Base-by-base conservation (phyloP, 2,329 filamentous ascomycete species). In the Penicillium concentricum region DNA sequence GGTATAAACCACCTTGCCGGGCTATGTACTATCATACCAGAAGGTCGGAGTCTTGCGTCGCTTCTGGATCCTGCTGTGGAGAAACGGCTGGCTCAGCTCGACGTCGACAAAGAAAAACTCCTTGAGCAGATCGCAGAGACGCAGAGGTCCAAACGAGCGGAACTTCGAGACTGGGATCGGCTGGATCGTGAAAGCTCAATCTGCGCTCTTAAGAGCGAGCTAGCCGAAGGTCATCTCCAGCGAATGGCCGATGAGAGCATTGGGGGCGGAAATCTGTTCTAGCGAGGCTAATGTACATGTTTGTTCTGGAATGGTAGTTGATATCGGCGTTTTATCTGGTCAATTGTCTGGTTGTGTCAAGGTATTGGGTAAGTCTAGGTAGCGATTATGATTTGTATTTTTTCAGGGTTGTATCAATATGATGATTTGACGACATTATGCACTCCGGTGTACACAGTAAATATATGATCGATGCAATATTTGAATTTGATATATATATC, bases 151-250 rank as follows among this genome's bases (percentile, higher is more conserved):
- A 80, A 79, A 61, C 70, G 78, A 45, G 66, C 67, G 16, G 73
- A 69, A 0, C 56, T 81, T 50, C 73, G 72, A 51, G 78, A 81
- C 35, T 81, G 79, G 79, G 77, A 80, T 50, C 75, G 70, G 49
- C 58, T 79, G 43, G 76, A 79, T 57, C 69, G 78, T 32, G 79
- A 81, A 64, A 79, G 73, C 55, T 74, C 76, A 28, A 76, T 78
- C 20, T 77, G 76, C 39, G 73, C 74, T 3, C 61, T 79, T 43
- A 79, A 75, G 61, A 80, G 77, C 59, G 78, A 81, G 53, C 64
- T 81, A 50, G 78, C 79, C 3, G 79, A 81, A 58, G 71, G 74
- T 2, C 76, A 79, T 66, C 61, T 81, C 58, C 76, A 79, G 51
- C 67, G 74, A 15, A 76, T 81, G 68, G 73, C 76, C 15, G 77